Conservation (phyloP, 2,329 filamentous ascomycete species). For the Talaromyces sp. region DNA sequence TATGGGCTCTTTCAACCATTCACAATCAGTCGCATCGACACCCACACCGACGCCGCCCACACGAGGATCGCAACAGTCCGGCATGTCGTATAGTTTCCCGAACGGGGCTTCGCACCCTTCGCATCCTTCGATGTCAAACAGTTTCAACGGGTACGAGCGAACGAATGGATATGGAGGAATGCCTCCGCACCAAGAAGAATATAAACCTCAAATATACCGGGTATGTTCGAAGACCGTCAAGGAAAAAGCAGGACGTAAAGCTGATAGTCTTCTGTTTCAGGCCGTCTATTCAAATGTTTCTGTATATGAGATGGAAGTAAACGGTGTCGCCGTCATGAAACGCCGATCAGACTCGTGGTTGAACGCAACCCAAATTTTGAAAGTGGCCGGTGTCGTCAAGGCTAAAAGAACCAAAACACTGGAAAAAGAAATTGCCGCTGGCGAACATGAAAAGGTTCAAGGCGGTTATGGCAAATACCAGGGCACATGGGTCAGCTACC, state of each 20-base stretch:
- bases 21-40: slow-evolving; percentile 45
- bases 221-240: slow-evolving; percentile 26
- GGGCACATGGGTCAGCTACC: slow-evolving; percentile 96
- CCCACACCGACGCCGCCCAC: slow-evolving; percentile 43
- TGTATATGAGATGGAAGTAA: slow-evolving; percentile 98
- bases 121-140: slow-evolving; percentile 26
- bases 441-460: slow-evolving; percentile 97
- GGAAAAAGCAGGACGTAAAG: not conserved
- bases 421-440: slow-evolving; percentile 94
- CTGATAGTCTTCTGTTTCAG: slow-evolving; percentile 34
- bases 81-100: slow-evolving; percentile 38
- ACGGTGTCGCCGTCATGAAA: slow-evolving; percentile 90
- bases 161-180: slow-evolving; percentile 39
- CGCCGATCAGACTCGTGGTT: slow-evolving; percentile 92
- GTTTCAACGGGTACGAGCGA: slow-evolving; percentile 41
- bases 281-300: slow-evolving; percentile 93
- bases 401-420: slow-evolving; percentile 96
- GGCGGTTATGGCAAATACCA: slow-evolving; percentile 99
- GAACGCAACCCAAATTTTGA: slow-evolving; percentile 97
- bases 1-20: slow-evolving; percentile 42
- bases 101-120: slow-evolving; percentile 31
- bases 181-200: slow-evolving; percentile 37
- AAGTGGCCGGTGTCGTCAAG: slow-evolving; percentile 95
- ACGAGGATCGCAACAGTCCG: slow-evolving; percentile 42
- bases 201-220: slow-evolving; percentile 48